Evolutionary conservation across 345 rosid species (phyloP).

Genomic region (Arabis hirsuta): DNA sequence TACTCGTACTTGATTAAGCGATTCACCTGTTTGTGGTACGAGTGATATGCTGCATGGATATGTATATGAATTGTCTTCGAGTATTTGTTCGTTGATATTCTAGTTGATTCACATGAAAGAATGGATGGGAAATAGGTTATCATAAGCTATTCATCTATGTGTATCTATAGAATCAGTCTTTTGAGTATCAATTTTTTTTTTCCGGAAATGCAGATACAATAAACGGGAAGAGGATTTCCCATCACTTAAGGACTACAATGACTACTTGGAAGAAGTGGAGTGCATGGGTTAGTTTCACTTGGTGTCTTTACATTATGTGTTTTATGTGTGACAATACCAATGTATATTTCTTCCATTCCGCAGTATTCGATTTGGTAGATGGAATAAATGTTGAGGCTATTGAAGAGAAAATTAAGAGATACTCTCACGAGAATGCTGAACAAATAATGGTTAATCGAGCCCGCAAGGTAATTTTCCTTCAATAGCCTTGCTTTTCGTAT

Average conservation of each 20-base stretch:
- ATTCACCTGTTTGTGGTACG: not conserved
- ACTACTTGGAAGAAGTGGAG: conserved; percentile 96
- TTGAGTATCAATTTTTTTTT: not conserved
- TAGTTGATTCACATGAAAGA: not conserved
- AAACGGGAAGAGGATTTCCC: conserved; percentile 90
- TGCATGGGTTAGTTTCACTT: conserved; percentile 73
- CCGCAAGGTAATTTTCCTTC: conserved; percentile 58
- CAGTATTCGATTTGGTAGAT: conserved; percentile 77
- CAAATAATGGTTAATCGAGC: conserved; percentile 87
- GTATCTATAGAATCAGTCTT: not conserved
- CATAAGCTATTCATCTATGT: conserved; percentile 4
- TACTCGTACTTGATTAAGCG: conserved; percentile 4
- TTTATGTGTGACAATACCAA: conserved; percentile 13
- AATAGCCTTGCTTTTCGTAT: not conserved
- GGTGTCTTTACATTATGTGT: conserved; percentile 10
- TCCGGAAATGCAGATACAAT: conserved; percentile 61
- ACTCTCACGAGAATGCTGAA: conserved; percentile 87
- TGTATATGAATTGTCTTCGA: conserved; percentile 4
- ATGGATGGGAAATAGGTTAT: not conserved
- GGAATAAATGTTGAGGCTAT: conserved; percentile 74
- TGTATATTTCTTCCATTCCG: conserved; percentile 3
- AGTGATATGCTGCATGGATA: conserved; percentile 2
- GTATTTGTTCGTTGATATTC: not conserved
- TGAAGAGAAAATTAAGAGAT: conserved; percentile 71
- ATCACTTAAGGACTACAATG: conserved; percentile 78